Evolutionary conservation across 306 rosid genomes (phyloP).

Genomic region (Fragaria vesca): DNA sequence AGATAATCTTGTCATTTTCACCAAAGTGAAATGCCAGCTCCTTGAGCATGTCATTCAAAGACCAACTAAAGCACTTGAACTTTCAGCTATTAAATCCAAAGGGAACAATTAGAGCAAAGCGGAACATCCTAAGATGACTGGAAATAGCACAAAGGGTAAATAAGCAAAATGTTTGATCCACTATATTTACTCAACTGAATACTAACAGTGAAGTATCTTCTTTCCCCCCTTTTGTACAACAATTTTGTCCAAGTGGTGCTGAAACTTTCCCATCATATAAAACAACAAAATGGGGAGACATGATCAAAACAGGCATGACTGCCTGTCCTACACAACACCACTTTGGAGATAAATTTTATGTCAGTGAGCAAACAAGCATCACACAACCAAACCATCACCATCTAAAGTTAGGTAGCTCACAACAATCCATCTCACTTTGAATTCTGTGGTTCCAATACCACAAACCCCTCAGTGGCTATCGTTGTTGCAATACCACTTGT

Average conservation of each 20-base stretch:
- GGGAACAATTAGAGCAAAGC: not conserved
- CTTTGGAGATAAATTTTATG: constrained; percentile 13
- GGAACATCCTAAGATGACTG: not conserved
- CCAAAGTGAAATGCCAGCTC: not conserved
- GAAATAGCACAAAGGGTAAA: not conserved
- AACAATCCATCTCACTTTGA: constrained; percentile 13
- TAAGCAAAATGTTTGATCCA: constrained; percentile 8
- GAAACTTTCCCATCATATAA: constrained; percentile 17
- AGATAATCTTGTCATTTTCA: not conserved
- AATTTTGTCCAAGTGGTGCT: constrained; percentile 10
- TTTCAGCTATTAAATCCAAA: not conserved
- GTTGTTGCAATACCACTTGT: not conserved
- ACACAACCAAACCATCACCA: constrained; percentile 37
- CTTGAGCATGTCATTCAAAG: not conserved
- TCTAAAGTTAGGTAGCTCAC: constrained; percentile 33
- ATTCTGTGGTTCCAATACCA: constrained; percentile 29
- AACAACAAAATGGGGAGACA: constrained; percentile 19
- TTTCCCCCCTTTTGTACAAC: constrained; percentile 9
- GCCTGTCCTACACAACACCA: constrained; percentile 34
- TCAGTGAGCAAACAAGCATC: constrained; percentile 33
- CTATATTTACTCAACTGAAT: constrained; percentile 12
- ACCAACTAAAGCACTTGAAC: not conserved
- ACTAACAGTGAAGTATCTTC: not conserved
- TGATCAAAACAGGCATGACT: constrained; percentile 19
- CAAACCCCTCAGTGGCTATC: constrained; percentile 2